Evolutionary conservation across 768 basidiomycete genomes (phyloP).

Genomic region (Candolleomyces aberdarensis): DNA sequence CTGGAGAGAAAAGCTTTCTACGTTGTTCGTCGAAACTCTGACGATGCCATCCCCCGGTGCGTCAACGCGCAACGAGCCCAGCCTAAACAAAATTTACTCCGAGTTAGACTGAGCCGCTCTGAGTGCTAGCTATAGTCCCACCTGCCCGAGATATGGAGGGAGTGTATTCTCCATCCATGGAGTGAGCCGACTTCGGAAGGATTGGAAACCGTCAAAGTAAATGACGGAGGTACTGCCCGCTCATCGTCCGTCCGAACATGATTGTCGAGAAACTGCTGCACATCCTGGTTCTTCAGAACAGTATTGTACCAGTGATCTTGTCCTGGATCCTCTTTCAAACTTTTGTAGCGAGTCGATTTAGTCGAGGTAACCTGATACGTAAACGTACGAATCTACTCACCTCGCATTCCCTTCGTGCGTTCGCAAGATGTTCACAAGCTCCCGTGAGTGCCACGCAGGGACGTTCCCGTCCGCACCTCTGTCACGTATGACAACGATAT

Average conservation of each 20-base stretch:
- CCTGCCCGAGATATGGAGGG: slow-evolving; percentile 66
- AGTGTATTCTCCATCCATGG: slow-evolving; percentile 65
- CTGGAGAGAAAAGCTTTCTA: slow-evolving; percentile 11
- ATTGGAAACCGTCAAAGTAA: slow-evolving; percentile 71
- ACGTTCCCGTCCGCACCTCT: slow-evolving; percentile 85
- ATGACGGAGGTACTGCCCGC: slow-evolving; percentile 23
- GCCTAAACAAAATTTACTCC: background rate
- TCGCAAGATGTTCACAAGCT: slow-evolving; percentile 55
- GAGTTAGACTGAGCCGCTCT: background rate
- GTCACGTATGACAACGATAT: background rate
- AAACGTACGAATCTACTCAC: slow-evolving; percentile 30
- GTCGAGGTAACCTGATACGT: background rate
- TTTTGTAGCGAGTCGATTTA: background rate
- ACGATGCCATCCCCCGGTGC: background rate
- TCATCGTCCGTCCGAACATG: slow-evolving; percentile 4
- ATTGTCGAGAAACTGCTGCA: slow-evolving; percentile 53
- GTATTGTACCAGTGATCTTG: slow-evolving; percentile 70
- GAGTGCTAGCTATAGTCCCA: slow-evolving; percentile 24
- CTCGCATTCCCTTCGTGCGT: slow-evolving; percentile 55
- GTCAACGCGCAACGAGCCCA: background rate
- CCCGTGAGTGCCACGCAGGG: slow-evolving; percentile 80
- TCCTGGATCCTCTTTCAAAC: slow-evolving; percentile 56
- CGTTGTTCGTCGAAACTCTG: slow-evolving; percentile 10
- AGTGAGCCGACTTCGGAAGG: slow-evolving; percentile 70
- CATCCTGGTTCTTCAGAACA: slow-evolving; percentile 52